Base-by-base conservation (phyloP, 1,139 yeast species). In the Hansenula sp. region DNA sequence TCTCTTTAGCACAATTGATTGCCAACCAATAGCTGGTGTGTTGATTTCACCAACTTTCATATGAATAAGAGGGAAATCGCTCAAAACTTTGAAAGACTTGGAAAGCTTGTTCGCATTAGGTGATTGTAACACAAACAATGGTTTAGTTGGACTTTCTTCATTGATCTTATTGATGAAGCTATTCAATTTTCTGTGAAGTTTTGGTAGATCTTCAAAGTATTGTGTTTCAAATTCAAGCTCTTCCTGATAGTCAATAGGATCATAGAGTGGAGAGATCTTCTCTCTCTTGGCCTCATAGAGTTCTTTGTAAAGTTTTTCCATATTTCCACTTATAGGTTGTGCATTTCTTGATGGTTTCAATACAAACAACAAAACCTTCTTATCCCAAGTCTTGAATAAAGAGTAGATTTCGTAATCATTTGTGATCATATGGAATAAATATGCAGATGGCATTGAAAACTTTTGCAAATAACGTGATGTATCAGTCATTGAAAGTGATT, bases 11-110 rank as follows among this genome's bases (percentile, higher is more conserved):
- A 87, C 71, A 21, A 78, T 68, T 1, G 76, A 61, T 56, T 89
- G 96, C 97, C 98, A 92, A 9, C 94, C 89, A 39, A 92, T 65
- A 3, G 95, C 82, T 6, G 95, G 92, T 24, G 88, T 64, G 1
- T 77, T 61, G 33, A 75, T 57, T 53, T 77, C 81, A 44, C 75
- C 66, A 6, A 78, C 68, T 16, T 73, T 67, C 74, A 84, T 75
- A 42, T 71, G 71, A 18, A 88, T 66, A 1, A 77, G 69, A 4
- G 97, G 96, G 51, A 83, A 73, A 29, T 79, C 85, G 6, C 63
- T 44, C 4, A 78, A 53, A 1, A 77, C 60, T 22, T 67, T 69
- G 32, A 82, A 57, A 7, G 68, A 51, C 38, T 65, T 69, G 33
- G 68, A 43, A 3, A 82, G 50, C 40, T 67, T 72, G 5, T 63